Conservation (phyloP, 2,329 filamentous ascomycete genomes). For the Fusarium decemcellulare region DNA sequence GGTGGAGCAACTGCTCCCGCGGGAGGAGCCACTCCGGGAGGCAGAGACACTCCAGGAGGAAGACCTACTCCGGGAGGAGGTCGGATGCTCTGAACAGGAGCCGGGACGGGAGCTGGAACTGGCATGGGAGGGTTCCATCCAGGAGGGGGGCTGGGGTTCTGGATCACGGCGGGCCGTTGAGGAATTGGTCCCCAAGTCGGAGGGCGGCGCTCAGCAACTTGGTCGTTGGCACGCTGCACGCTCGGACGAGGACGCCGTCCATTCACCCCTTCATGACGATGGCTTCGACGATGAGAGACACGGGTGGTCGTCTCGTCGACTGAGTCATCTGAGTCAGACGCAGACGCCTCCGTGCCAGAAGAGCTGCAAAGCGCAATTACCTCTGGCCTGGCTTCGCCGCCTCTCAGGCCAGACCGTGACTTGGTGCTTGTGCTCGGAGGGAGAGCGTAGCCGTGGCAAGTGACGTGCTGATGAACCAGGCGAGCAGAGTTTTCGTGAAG, state of each 20-base stretch:
- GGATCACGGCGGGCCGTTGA: conserved; percentile 20
- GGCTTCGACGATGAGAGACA: conserved; percentile 21
- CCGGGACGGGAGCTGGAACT: background rate
- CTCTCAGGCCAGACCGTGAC: conserved; percentile 19
- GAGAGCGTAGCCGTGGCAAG: conserved; percentile 52
- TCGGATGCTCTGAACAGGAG: background rate
- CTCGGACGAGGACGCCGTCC: conserved; percentile 21
- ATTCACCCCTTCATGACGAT: conserved; percentile 24
- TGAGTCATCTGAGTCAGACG: conserved; percentile 43
- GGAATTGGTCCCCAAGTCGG: conserved; percentile 21
- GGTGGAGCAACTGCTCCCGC: background rate
- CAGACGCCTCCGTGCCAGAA: conserved; percentile 38
- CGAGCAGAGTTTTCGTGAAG: conserved; percentile 58
- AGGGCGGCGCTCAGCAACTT: conserved; percentile 17
- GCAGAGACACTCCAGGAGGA: too few species aligned
- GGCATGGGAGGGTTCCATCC: conserved; percentile 19
- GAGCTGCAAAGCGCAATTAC: conserved; percentile 39
- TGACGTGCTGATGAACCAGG: conserved; percentile 50
- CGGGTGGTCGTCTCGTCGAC: conserved; percentile 18
- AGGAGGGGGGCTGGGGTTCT: conserved; percentile 12
- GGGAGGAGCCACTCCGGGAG: background rate
- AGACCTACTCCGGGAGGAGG: background rate
- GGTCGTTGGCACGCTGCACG: conserved; percentile 18
- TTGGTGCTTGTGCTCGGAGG: conserved; percentile 28
- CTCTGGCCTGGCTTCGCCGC: conserved; percentile 28